Conservation (phyloP, 176 grass and related monocot genomes). For the Avena insularis region DNA sequence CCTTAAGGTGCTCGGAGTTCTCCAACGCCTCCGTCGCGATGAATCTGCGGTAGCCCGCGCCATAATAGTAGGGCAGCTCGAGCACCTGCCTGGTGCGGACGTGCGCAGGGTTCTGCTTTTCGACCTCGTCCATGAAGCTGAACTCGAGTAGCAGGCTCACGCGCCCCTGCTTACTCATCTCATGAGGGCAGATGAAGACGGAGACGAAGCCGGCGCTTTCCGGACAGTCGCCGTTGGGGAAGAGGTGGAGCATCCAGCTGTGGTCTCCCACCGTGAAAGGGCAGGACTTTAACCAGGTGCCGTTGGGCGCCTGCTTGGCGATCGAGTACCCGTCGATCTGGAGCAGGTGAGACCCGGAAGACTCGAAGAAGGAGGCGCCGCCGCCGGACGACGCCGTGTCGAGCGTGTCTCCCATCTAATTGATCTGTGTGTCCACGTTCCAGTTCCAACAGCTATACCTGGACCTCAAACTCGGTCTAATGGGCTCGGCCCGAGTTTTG, state of each 20-base stretch:
- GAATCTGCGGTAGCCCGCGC: neutral
- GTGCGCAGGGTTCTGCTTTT: neutral
- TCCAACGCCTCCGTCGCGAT: neutral
- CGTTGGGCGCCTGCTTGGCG: neutral
- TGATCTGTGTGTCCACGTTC: too few species aligned
- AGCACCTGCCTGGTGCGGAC: neutral
- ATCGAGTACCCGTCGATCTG: neutral
- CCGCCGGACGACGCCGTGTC: neutral
- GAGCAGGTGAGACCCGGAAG: neutral
- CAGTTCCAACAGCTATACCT: too few species aligned
- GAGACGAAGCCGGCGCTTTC: constrained; percentile 6
- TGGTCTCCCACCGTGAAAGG: neutral
- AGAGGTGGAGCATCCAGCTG: neutral
- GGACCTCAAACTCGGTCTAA: too few species aligned
- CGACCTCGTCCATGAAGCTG: neutral
- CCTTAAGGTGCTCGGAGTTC: neutral
- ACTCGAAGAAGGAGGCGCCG: neutral
- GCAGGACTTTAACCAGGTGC: neutral
- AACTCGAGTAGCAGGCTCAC: neutral
- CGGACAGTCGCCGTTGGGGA: neutral
- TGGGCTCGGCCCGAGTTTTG: too few species aligned
- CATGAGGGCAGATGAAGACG: neutral
- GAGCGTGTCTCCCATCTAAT: neutral
- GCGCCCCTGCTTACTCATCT: neutral
- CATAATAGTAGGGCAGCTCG: neutral